Evolutionary conservation across 2,329 filamentous ascomycete species (phyloP), one percentile per base, ranked within the genome.

Genomic region (Zopfia rhizophila): DNA sequence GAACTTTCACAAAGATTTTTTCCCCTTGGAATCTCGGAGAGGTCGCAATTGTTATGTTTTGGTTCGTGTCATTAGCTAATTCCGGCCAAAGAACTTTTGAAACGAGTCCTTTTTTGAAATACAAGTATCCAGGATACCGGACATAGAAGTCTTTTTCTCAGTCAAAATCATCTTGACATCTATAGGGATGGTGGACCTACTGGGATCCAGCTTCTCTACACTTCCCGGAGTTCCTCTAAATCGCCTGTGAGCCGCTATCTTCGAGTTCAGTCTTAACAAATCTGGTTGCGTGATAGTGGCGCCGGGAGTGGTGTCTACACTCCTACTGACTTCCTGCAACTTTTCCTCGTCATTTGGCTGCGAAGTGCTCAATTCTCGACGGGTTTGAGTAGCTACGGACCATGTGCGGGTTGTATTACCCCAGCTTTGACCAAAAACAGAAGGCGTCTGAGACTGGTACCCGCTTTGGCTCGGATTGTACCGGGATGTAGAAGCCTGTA

Each of bases 81-180:
- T 57, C 54, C 21, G 53, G 45, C 54, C 54, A 57, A 8, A 56
- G 31, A 2, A 56, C 37, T 28, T 48, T 46, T 19, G 56, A 55
- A 7, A 56, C 40, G 31, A 42, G 4, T 4, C 38, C 38, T 14
- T 23, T 31, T 21, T 25, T 31, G 18, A 42, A 42, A 24, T 22
- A 42, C 38, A 5, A 12, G 24, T 30, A 22, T 32, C 28, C 16
- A 2, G 47, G 30, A 10, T 7, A 17, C 27, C 18, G 40, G 5
- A 42, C 27, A 13, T 14, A n/a, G 23, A 39, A 51, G n/a, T 32
- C 53, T 56, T 23, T 7, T 23, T 5, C 12, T 24, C n/a, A 11
- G 18, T 47, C 12, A 29, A 27, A 5, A 7, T 24, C 19, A 3
- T 24, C n/a, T 23, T 32, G 29, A 14, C 27, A 25, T 23, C 3